A percentile compares a stretch with the other conserved stretches of the same genome.
These are phyloP conservation scores for Candida labiduridarum DNA, from an alignment of 1,139 yeast genomes.

Conservation along the genomic window DNA sequence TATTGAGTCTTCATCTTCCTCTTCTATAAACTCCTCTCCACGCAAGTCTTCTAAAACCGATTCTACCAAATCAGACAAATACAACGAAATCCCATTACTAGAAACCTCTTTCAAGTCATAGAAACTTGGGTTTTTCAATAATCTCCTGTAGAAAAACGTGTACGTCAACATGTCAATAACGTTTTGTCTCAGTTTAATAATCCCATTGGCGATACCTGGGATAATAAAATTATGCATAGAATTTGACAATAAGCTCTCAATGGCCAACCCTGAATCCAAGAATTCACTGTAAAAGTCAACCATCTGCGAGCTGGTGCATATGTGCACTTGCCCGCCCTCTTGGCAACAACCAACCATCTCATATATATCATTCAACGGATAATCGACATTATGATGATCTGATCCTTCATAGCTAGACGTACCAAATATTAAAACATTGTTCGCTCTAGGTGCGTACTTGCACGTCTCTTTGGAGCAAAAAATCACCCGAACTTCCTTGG, in stretches of 20 bases:
- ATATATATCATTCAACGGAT: conserved; percentile 62
- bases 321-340: conserved; percentile 36
- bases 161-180: conserved; percentile 90
- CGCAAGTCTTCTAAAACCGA: conserved; percentile 65
- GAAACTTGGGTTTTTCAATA: conserved; percentile 83
- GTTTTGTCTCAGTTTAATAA: conserved; percentile 75
- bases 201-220: conserved; percentile 67
- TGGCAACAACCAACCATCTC: conserved; percentile 75
- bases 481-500: conserved; percentile 53
- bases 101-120: conserved; percentile 74
- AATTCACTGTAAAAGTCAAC: conserved; percentile 71
- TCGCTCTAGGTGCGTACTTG: conserved; percentile 52
- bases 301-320: conserved; percentile 60
- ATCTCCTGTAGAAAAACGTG: conserved; percentile 78
- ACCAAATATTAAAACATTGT: conserved; percentile 63
- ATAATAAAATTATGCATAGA: conserved; percentile 67
- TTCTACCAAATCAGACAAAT: conserved; percentile 82
- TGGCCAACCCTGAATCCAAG: conserved; percentile 73
- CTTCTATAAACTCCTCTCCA: conserved; percentile 64
- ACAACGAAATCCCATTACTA: conserved; percentile 73
- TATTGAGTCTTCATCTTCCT: conserved; percentile 31
- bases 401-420: conserved; percentile 74
- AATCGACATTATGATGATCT: conserved; percentile 71
- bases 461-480: conserved; percentile 63
- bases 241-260: conserved; percentile 72